A percentile compares a stretch with the other conserved stretches of the same genome.
Evolutionary conservation across 768 basidiomycete genomes (phyloP).

Genomic region (Amanita exitialis): DNA sequence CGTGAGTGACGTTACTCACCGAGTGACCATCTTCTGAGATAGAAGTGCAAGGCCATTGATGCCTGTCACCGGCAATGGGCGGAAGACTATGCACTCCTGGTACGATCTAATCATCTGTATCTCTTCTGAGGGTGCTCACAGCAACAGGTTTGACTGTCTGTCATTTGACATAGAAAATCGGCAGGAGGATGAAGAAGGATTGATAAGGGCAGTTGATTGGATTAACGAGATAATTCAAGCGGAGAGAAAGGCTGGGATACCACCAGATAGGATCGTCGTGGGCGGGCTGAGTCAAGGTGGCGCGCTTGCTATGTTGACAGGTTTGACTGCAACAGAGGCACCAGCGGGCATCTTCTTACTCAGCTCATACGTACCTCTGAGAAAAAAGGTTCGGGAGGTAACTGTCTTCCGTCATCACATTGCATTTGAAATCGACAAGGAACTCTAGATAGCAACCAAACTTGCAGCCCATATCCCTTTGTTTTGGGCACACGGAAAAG

Average conservation of each 20-base stretch:
- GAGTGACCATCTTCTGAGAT: neutral
- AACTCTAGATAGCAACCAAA: conserved; percentile 35
- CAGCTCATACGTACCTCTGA: conserved; percentile 55
- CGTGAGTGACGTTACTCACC: conserved; percentile 21
- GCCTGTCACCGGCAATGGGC: conserved; percentile 45
- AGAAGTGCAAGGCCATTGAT: conserved; percentile 16
- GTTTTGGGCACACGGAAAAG: conserved; percentile 70
- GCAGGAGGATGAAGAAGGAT: conserved; percentile 46
- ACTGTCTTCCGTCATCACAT: conserved; percentile 7
- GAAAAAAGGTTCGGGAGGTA: conserved; percentile 42
- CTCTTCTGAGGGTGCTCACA: neutral
- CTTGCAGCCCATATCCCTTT: conserved; percentile 44
- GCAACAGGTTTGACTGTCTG: conserved; percentile 44
- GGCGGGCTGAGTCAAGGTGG: conserved; percentile 72
- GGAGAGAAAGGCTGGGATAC: conserved; percentile 40
- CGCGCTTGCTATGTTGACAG: conserved; percentile 47
- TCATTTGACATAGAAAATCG: conserved; percentile 32
- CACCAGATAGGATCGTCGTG: conserved; percentile 50
- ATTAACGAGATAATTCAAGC: conserved; percentile 56
- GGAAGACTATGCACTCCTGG: conserved; percentile 45
- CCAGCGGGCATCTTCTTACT: conserved; percentile 51
- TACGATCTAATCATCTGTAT: conserved; percentile 5
- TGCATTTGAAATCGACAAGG: neutral
- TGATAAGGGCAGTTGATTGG: conserved; percentile 36
- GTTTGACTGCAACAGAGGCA: conserved; percentile 36